Evolutionary conservation across 73 alveolate species (phyloP), one percentile per base, ranked within the genome.

Genomic region (Paramecium pentaurelia): DNA sequence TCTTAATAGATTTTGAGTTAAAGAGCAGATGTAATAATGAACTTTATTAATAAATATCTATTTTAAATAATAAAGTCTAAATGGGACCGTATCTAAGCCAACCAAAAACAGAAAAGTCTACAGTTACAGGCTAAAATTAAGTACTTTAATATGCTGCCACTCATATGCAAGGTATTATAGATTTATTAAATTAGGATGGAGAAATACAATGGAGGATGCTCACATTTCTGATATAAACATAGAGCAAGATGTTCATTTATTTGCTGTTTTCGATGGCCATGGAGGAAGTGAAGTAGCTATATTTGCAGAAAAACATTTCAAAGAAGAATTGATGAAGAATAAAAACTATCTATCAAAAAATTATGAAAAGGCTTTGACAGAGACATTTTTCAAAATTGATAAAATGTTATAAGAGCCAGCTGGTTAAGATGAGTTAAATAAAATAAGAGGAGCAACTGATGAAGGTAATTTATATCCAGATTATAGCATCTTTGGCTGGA

Each of bases 211-310:
- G 99, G 99, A 97, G 93, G 99, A 97, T 80, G 97, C 99, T 38
- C 97, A 96, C 40, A 89, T 96, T 54, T 83, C 97, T 14, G 90
- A 90, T 16, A 92, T 95, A 38, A 92, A 89, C 64, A 60, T 96
- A 70, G 99, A 96, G 2, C 68, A 32, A 8, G 96, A 87, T 20
- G 91, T 97, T 20, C 86, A 92, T 27, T 95, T 97, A 22, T 97
- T 94, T 93, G 99, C 99, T 3, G 97, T 97, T 40, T 97, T 97
- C 86, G 99, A 97, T 93, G 99, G 99, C 8, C 99, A 97, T 77
- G 99, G 99, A 1, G 99, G 99, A 22, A 89, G 92, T 42, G 99
- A 97, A 95, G 99, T 95, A 22, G 99, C 99, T 1, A 51, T 86
- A 40, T 97, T 38, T 93, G 97, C 94, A 14, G 93, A 95, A 7